These are phyloP conservation scores for Cladosporium sp. DNA, from an alignment of 2,329 filamentous ascomycete species.

Conservation along the genomic window DNA sequence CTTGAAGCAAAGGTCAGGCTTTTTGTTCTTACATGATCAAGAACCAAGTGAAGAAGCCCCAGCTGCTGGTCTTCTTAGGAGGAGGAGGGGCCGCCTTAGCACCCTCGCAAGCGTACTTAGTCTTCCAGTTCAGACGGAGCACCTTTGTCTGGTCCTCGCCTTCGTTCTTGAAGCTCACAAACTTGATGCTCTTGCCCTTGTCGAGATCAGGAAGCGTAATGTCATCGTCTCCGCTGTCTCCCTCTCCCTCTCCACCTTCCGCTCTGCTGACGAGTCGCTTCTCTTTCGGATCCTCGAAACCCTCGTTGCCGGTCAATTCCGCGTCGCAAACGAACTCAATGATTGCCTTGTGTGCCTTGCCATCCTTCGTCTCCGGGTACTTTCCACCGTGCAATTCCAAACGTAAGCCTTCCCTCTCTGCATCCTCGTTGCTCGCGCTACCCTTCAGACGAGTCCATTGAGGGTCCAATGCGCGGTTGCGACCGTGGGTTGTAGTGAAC, in stretches of 20 bases:
- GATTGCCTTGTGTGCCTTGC: conserved; percentile 68
- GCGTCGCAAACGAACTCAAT: conserved; percentile 84
- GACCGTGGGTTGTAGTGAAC: conserved; percentile 60
- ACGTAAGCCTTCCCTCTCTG: conserved; percentile 70
- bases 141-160: conserved; percentile 61
- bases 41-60: conserved; percentile 98
- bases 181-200: conserved; percentile 67
- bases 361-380: conserved; percentile 54
- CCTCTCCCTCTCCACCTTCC: conserved; percentile 33
- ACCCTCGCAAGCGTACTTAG: conserved; percentile 79
- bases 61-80: conserved; percentile 58
- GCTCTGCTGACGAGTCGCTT: conserved; percentile 26
- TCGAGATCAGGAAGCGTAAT: conserved; percentile 46
- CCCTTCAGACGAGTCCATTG: conserved; percentile 67
- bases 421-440: conserved; percentile 65
- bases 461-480: conserved; percentile 59
- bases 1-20: not conserved
- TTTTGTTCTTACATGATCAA: conserved; percentile 73
- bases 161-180: conserved; percentile 69
- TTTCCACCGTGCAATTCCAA: conserved; percentile 66
- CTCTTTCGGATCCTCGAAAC: conserved; percentile 63
- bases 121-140: conserved; percentile 79
- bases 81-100: conserved; percentile 44
- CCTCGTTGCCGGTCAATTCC: conserved; percentile 70
- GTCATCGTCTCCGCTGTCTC: conserved; percentile 39